Evolutionary conservation across 75 land plant species (phyloP).

Genomic region (Pinus taeda): DNA sequence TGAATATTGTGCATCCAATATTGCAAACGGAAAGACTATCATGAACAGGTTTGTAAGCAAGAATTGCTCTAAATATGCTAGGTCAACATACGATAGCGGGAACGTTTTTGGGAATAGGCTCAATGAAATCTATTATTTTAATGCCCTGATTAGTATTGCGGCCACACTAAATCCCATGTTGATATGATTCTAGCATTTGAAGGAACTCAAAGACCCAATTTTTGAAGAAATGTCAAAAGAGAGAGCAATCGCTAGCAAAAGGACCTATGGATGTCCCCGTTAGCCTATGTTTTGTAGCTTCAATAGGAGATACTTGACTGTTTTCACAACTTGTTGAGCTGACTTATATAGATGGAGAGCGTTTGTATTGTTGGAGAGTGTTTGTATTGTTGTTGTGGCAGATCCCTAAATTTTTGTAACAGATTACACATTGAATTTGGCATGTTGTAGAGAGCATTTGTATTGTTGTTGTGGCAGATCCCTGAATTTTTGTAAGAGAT

Average conservation of each 20-base stretch:
- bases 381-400: too few species aligned
- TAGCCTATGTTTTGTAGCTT: conserved; percentile 40
- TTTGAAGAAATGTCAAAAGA: conserved; percentile 38
- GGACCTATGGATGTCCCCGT: conserved; percentile 40
- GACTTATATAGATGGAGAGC: too few species aligned
- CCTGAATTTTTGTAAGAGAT: too few species aligned
- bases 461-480: too few species aligned
- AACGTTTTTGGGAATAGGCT: background rate
- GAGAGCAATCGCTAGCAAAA: conserved; percentile 44
- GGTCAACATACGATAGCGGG: background rate
- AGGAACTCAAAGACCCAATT: conserved; percentile 34
- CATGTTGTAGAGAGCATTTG: too few species aligned
- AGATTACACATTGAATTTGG: too few species aligned
- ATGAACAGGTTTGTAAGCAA: conserved; percentile 52
- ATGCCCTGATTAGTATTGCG: background rate
- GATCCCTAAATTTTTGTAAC: too few species aligned
- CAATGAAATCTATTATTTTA: background rate
- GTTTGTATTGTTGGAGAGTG: too few species aligned
- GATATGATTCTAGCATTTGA: conserved; percentile 23
- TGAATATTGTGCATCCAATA: conserved; percentile 55
- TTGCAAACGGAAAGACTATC: conserved; percentile 53
- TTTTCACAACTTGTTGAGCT: too few species aligned
- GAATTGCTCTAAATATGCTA: too few species aligned
- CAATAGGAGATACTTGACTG: conserved; percentile 40
- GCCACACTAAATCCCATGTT: background rate